Evolutionary conservation across 1,284 basidiomycete species (phyloP), one percentile per base, ranked within the genome.

Genomic region (Agaricales sp.): DNA sequence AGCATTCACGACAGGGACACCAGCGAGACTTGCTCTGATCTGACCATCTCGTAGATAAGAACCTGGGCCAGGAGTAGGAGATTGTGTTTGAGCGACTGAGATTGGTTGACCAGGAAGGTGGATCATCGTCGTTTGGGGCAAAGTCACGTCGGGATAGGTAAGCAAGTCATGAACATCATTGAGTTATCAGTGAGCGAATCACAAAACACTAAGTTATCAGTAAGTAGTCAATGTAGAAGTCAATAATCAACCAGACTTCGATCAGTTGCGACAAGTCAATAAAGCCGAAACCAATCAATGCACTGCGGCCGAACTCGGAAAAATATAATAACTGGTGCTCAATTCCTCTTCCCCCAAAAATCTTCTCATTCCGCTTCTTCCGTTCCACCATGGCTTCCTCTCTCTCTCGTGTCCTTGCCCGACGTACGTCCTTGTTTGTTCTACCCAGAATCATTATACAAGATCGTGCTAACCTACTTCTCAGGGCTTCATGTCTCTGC

Each of bases 401-500:
- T 57, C 64, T 84, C 62, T 77, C 77, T 61, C 85, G 87, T 60
- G 65, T 85, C 59, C 71, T 86, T 59, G 69, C 78, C 54, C 76
- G 86, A 62, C 74, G 86, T 87, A 65, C 49, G 77, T 49, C 20
- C 16, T 21, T 13, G 48, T 14, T 14, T 41, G 4, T 2, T 45
- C 30, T 26, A n/a, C 48, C 50, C 50, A n/a, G n/a, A n/a, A n/a
- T n/a, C n/a, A n/a, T n/a, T n/a, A n/a, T n/a, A n/a, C n/a, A n/a
- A n/a, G n/a, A 6, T 30, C 26, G 14, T 6, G 26, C 47, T 50
- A 41, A 37, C 43, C 50, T 19, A 52, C 41, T 46, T 39, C 52
- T 45, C 62, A 95, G 92, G 82, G 60, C 70, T 96, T 52, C 90
- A 92, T 71, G 75, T 78, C 58, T 92, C 93, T 46, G 77, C 84